Conservation (phyloP, 148 eudicot genomes). For the Fagopyrum tataricum region DNA sequence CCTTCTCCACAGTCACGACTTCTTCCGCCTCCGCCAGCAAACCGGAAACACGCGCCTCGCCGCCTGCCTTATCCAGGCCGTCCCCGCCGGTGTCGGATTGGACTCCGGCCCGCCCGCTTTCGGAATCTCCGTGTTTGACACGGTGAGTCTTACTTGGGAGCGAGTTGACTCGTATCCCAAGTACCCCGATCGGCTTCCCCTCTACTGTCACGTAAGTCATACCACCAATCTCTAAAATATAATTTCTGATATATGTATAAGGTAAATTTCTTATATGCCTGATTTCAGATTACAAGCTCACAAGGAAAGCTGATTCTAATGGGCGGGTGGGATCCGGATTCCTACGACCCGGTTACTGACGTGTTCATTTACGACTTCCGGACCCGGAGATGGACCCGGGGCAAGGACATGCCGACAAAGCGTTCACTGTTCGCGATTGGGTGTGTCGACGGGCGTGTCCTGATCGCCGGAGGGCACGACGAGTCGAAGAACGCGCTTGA, state of each 20-base stretch:
- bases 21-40: conserved; percentile 37
- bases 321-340: conserved; percentile 76
- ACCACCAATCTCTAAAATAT: background rate
- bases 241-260: background rate
- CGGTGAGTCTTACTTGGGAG: conserved; percentile 35
- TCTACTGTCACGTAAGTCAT: conserved; percentile 52
- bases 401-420: conserved; percentile 48
- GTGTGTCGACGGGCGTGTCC: conserved; percentile 24
- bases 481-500: conserved; percentile 53
- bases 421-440: conserved; percentile 58
- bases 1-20: conserved; percentile 35
- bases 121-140: conserved; percentile 46
- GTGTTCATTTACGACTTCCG: conserved; percentile 58
- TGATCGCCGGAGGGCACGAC: conserved; percentile 79
- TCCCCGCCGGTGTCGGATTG: conserved; percentile 4
- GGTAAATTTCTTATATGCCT: background rate
- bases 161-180: conserved; percentile 45
- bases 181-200: conserved; percentile 51
- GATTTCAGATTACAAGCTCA: conserved; percentile 24
- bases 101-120: conserved; percentile 27
- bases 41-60: conserved; percentile 33
- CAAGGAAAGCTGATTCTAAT: conserved; percentile 57
- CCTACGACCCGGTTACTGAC: conserved; percentile 42
- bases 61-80: conserved; percentile 53
- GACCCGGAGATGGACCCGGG: conserved; percentile 40